Conservation (phyloP, 1,139 yeast genomes). For the Geotrichum histeridarum region DNA sequence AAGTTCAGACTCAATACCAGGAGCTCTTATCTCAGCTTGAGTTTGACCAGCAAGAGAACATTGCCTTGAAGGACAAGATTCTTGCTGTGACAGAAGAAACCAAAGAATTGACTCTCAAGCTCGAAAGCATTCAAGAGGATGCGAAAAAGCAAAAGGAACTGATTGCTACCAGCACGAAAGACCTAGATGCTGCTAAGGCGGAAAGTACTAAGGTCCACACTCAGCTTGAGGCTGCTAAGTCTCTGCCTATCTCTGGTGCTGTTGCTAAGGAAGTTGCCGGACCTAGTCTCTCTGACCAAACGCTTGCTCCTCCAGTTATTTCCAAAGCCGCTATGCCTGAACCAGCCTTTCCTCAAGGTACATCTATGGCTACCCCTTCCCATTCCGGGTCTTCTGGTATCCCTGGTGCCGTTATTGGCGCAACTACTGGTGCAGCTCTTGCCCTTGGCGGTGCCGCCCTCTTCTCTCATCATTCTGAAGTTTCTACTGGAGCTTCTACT, state of each 20-base stretch:
- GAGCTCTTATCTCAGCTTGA: slow-evolving; percentile 57
- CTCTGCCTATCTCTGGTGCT: slow-evolving; percentile 32
- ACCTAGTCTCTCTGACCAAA: neutral
- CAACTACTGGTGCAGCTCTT: slow-evolving; percentile 21
- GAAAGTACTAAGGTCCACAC: slow-evolving; percentile 48
- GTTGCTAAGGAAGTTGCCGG: neutral
- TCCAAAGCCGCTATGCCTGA: neutral
- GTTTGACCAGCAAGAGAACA: slow-evolving; percentile 61
- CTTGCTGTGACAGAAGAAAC: slow-evolving; percentile 63
- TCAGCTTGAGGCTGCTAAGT: slow-evolving; percentile 37
- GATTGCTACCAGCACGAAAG: slow-evolving; percentile 62
- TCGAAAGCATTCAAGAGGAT: slow-evolving; percentile 49
- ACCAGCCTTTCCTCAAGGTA: slow-evolving; percentile 10
- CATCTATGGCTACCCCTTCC: slow-evolving; percentile 25
- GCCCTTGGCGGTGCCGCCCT: neutral
- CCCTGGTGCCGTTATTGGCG: slow-evolving; percentile 30
- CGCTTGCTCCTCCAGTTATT: neutral
- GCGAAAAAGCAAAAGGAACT: slow-evolving; percentile 58
- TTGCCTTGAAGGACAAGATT: slow-evolving; percentile 60
- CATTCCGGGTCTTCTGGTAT: slow-evolving; percentile 31
- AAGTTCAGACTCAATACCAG: slow-evolving; percentile 57
- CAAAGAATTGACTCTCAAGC: slow-evolving; percentile 51
- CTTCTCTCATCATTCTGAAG: neutral
- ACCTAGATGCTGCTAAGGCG: slow-evolving; percentile 51
- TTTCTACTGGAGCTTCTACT: slow-evolving; percentile 45